Conservation (phyloP, 164 flowering plant genomes). For the Umbilicus rupestris region DNA sequence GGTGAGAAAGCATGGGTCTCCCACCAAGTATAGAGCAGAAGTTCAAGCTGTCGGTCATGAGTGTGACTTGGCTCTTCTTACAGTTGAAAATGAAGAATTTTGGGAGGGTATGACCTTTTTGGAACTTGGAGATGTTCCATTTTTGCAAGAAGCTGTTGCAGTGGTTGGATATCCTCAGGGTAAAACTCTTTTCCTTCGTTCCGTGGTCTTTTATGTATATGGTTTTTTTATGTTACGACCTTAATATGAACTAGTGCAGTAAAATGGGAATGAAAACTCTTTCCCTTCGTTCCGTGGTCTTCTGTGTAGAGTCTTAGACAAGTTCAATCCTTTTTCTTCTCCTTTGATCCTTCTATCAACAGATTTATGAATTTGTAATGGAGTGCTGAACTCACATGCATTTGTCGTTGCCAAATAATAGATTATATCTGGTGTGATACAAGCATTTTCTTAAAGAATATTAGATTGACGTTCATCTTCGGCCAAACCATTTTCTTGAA, state of each 20-base stretch:
- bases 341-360: neutral
- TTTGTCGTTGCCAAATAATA: neutral
- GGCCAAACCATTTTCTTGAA: neutral
- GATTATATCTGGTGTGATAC: neutral
- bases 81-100: slow-evolving; percentile 68
- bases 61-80: slow-evolving; percentile 83
- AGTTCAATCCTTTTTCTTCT: neutral
- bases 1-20: slow-evolving; percentile 90
- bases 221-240: neutral
- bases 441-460: neutral
- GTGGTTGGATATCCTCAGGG: slow-evolving; percentile 99
- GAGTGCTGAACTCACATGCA: neutral
- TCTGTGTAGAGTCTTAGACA: neutral
- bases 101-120: slow-evolving; percentile 72
- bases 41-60: slow-evolving; percentile 86
- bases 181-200: slow-evolving; percentile 13
- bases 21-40: slow-evolving; percentile 73
- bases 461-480: neutral
- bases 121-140: slow-evolving; percentile 81
- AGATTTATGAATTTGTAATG: neutral
- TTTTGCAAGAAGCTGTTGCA: slow-evolving; percentile 85
- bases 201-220: neutral
- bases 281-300: too few species aligned
- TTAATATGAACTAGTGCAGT: too few species aligned
- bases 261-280: too few species aligned